These are phyloP conservation scores for Pseudozyma sp. DNA, from an alignment of 1,284 basidiomycete species.

Conservation along the genomic window DNA sequence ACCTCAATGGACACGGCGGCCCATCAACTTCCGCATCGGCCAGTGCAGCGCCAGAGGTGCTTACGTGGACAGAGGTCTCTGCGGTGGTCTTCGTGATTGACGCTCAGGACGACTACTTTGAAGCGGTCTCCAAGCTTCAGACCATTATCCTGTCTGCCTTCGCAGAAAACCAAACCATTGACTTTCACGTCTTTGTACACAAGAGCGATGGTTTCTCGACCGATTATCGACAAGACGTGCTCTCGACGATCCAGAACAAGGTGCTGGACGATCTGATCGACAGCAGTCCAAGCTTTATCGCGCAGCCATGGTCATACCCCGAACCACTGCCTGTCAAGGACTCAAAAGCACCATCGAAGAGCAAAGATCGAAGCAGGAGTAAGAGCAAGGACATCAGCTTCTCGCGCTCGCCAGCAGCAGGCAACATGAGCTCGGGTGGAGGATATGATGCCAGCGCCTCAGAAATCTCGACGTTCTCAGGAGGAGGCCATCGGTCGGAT, in stretches of 20 bases:
- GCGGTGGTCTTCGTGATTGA: slow-evolving; percentile 93
- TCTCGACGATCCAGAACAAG: slow-evolving; percentile 62
- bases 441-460: slow-evolving; percentile 51
- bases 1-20: slow-evolving; percentile 1
- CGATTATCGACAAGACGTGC: slow-evolving; percentile 80
- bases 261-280: slow-evolving; percentile 64
- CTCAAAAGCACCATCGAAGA: slow-evolving; percentile 16
- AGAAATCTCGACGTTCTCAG: slow-evolving; percentile 53
- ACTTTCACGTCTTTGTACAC: slow-evolving; percentile 94
- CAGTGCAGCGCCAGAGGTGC: slow-evolving; percentile 16
- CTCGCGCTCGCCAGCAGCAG: slow-evolving; percentile 41
- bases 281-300: slow-evolving; percentile 48
- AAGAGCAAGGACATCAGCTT: slow-evolving; percentile 43
- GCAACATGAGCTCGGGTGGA: slow-evolving; percentile 35
- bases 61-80: slow-evolving; percentile 60
- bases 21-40: slow-evolving; percentile 5
- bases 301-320: slow-evolving; percentile 49
- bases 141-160: slow-evolving; percentile 70
- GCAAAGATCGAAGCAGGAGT: slow-evolving; percentile 37
- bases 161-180: slow-evolving; percentile 80
- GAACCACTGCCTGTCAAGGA: slow-evolving; percentile 30
- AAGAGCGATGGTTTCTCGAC: slow-evolving; percentile 93
- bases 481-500: slow-evolving; percentile 37
- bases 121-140: slow-evolving; percentile 80
- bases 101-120: slow-evolving; percentile 77